Evolutionary conservation across 352 stramenopile genomes (phyloP).

Genomic region (Globisporangium barbulae): DNA sequence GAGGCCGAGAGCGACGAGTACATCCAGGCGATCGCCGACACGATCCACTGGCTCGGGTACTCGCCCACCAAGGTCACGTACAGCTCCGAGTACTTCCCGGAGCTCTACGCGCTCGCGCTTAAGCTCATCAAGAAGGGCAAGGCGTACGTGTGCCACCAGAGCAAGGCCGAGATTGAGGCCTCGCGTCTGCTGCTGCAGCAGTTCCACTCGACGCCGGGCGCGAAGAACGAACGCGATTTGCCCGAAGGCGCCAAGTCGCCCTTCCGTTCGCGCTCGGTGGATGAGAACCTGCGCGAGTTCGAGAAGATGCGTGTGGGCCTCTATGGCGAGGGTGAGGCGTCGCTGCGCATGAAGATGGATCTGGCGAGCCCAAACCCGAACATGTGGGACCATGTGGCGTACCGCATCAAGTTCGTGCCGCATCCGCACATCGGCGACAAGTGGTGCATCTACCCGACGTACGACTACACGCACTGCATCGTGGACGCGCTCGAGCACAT

Average conservation of each 20-base stretch:
- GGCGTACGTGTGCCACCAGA: constrained; percentile 96
- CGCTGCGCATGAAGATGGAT: constrained; percentile 98
- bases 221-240: constrained; percentile 57
- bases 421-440: constrained; percentile 97
- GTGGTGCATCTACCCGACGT: constrained; percentile 99
- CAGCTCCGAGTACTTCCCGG: constrained; percentile 97
- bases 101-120: constrained; percentile 96
- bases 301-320: constrained; percentile 95
- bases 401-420: constrained; percentile 98
- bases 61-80: constrained; percentile 94
- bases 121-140: constrained; percentile 94
- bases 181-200: constrained; percentile 69
- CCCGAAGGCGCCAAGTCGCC: constrained; percentile 77
- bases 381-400: constrained; percentile 98
- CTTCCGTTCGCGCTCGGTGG: constrained; percentile 89
- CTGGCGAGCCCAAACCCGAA: constrained; percentile 97
- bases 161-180: constrained; percentile 76
- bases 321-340: constrained; percentile 88
- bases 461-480: constrained; percentile 99
- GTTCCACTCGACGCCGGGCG: constrained; percentile 59
- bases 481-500: constrained; percentile 98
- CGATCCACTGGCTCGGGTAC: constrained; percentile 97
- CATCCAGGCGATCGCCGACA: constrained; percentile 95
- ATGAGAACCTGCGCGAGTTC: constrained; percentile 96
- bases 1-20: constrained; percentile 98